Evolutionary conservation across 257 asterid species (phyloP), one percentile per base, ranked within the genome.

Genomic region (Linaria vulgaris): DNA sequence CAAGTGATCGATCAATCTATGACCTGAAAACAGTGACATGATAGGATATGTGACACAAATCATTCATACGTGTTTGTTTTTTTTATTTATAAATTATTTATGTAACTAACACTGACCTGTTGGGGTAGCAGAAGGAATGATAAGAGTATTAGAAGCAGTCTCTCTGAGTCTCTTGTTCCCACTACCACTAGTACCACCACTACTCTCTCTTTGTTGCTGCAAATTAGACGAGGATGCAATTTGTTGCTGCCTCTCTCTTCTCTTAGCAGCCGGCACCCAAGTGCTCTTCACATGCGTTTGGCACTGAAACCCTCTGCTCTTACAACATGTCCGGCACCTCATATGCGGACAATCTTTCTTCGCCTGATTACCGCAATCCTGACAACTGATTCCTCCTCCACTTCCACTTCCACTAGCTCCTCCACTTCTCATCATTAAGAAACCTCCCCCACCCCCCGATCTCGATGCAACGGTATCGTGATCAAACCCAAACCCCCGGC

Each of bases 261-360:
- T 74, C 79, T 90, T 83, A 0, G 94, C 79, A 0, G 97, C 97
- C 0, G 97, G 96, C 30, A 90, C 96, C 97, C 97, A 90, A 16
- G 97, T 90, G 82, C 92, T 83, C 74, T 82, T 90, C 0, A 90
- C 85, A 69, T 90, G 97, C 1, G 97, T 90, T 14, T 71, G 67
- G 74, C 97, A 90, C 49, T 77, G 83, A 67, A 75, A 82, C 57
- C 97, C 97, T 64, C 96, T 83, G 66, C 96, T 87, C 64, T 88
- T 91, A 24, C 97, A 91, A 75, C 97, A 91, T 11, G 91, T 85
- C 44, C 97, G 75, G 73, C 97, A 91, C 74, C 97, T 84, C 97
- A 88, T 88, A 73, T 91, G 90, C 1, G 72, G 0, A 51, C 97
- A 91, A 47, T 90, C 96, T 61, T 90, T 90, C 75, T 90, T 90